These are phyloP conservation scores for Trametes coccinea DNA, from an alignment of 768 basidiomycete species.

Conservation along the genomic window DNA sequence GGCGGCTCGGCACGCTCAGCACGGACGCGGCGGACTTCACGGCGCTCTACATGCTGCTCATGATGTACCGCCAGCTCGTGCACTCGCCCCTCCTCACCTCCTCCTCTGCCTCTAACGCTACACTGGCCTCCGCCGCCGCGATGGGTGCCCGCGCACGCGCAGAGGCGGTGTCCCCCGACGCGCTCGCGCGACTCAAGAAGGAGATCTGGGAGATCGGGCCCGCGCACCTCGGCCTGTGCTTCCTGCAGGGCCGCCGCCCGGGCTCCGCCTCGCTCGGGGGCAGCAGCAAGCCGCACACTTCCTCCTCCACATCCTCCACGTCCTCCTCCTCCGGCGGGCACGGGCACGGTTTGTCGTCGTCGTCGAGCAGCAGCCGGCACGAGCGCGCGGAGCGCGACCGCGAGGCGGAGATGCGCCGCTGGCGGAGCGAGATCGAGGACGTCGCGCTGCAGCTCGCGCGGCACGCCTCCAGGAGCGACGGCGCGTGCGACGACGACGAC, in stretches of 20 bases:
- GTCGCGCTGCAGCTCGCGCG: slow-evolving; percentile 76
- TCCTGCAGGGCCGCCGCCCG: slow-evolving; percentile 34
- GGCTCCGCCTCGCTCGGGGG: slow-evolving; percentile 18
- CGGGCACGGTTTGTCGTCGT: too few relatives aligned
- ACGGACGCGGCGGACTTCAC: slow-evolving; percentile 75
- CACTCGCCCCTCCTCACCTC: slow-evolving; percentile 40
- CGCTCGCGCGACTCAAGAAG: slow-evolving; percentile 61
- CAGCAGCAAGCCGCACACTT: not conserved
- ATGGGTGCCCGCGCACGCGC: slow-evolving; percentile 17
- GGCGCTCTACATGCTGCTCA: slow-evolving; percentile 75
- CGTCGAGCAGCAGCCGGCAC: not conserved
- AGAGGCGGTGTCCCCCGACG: slow-evolving; percentile 45
- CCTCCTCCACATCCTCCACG: not conserved
- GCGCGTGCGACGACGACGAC: slow-evolving; percentile 10
- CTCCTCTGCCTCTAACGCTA: not conserved
- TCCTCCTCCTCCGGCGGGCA: not conserved
- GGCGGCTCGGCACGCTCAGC: slow-evolving; percentile 64
- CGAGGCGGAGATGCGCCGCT: slow-evolving; percentile 46
- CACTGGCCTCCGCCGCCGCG: not conserved
- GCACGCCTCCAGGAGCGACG: slow-evolving; percentile 53
- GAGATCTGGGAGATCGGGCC: slow-evolving; percentile 75
- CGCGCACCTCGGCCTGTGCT: slow-evolving; percentile 60
- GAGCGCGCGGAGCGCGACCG: slow-evolving; percentile 31
- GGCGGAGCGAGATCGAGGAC: slow-evolving; percentile 58
- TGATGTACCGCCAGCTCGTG: slow-evolving; percentile 77